Conservation (phyloP, 768 basidiomycete species). For the Mycena kentingensis region DNA sequence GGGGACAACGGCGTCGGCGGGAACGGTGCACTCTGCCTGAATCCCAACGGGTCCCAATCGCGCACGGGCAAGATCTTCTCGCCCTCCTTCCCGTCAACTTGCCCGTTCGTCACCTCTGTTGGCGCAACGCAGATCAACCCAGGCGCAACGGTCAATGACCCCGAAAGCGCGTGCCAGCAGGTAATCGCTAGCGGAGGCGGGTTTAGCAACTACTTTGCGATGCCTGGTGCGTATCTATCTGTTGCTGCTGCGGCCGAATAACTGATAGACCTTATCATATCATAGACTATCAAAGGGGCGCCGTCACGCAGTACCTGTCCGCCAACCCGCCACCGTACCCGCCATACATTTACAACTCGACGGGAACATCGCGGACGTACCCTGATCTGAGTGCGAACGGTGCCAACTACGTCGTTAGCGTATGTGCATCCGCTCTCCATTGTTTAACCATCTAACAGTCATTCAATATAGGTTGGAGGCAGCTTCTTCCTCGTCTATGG, state of each 20-base stretch:
- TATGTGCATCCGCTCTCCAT: constrained; percentile 20
- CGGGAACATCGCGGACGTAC: constrained; percentile 39
- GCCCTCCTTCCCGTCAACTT: constrained; percentile 42
- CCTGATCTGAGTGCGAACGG: constrained; percentile 52
- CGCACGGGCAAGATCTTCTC: constrained; percentile 42
- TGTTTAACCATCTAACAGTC: background rate
- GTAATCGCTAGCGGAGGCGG: constrained; percentile 41
- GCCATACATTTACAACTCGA: constrained; percentile 34
- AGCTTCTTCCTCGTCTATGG: constrained; percentile 44
- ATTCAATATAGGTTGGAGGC: constrained; percentile 34
- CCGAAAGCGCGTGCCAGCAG: constrained; percentile 41
- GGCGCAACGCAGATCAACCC: constrained; percentile 48
- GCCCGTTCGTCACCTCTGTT: constrained; percentile 47
- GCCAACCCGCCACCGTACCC: constrained; percentile 28
- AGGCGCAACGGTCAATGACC: constrained; percentile 30
- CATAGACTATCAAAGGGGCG: constrained; percentile 39
- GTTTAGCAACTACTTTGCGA: constrained; percentile 44
- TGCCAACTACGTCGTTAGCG: constrained; percentile 46
- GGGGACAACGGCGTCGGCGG: constrained; percentile 61
- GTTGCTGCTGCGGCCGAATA: background rate
- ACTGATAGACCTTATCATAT: background rate
- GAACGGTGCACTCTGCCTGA: constrained; percentile 37
- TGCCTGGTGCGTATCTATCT: constrained; percentile 26
- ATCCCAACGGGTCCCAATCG: constrained; percentile 43
- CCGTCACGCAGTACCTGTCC: constrained; percentile 38